phyloP scores from a whole-genome alignment of 2,329 filamentous ascomycete species.

The Thermoascus crustaceus region DNA sequence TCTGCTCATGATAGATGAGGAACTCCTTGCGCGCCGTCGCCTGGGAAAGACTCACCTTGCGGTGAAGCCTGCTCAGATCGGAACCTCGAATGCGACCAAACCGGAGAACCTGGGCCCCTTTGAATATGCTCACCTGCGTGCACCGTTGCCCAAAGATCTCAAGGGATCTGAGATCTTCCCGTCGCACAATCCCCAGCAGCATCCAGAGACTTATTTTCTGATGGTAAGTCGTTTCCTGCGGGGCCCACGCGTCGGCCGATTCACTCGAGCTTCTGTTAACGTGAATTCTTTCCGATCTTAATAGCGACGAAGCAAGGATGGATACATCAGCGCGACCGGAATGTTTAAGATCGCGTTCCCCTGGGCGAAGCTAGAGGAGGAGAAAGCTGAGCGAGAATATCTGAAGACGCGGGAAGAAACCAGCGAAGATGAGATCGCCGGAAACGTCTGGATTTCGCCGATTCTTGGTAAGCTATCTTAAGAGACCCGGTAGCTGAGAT shows the following conservation, averaged over 20 bases:
- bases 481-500: not conserved
- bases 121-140: slow-evolving; percentile 92
- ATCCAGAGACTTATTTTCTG: slow-evolving; percentile 87
- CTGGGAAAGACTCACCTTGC: slow-evolving; percentile 87
- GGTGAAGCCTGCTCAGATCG: slow-evolving; percentile 68
- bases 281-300: slow-evolving; percentile 3
- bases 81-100: slow-evolving; percentile 62
- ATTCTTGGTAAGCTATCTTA: slow-evolving; percentile 56
- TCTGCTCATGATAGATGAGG: slow-evolving; percentile 46
- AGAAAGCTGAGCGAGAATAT: slow-evolving; percentile 56
- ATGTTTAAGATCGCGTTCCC: slow-evolving; percentile 65
- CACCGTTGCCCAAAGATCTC: slow-evolving; percentile 84
- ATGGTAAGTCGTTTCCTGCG: slow-evolving; percentile 54
- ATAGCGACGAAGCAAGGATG: slow-evolving; percentile 57
- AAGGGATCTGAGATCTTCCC: slow-evolving; percentile 85
- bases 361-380: slow-evolving; percentile 53
- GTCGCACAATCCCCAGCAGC: slow-evolving; percentile 51
- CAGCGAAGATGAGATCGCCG: slow-evolving; percentile 84
- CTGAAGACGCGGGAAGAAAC: slow-evolving; percentile 77
- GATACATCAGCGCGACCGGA: slow-evolving; percentile 57
- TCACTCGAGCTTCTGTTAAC: slow-evolving; percentile 1
- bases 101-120: slow-evolving; percentile 70
- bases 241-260: not conserved
- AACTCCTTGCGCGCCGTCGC: slow-evolving; percentile 74
- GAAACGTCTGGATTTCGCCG: slow-evolving; percentile 92